Evolutionary conservation across 164 flowering plant species (phyloP).

Genomic region (Stephania yunnanensis): DNA sequence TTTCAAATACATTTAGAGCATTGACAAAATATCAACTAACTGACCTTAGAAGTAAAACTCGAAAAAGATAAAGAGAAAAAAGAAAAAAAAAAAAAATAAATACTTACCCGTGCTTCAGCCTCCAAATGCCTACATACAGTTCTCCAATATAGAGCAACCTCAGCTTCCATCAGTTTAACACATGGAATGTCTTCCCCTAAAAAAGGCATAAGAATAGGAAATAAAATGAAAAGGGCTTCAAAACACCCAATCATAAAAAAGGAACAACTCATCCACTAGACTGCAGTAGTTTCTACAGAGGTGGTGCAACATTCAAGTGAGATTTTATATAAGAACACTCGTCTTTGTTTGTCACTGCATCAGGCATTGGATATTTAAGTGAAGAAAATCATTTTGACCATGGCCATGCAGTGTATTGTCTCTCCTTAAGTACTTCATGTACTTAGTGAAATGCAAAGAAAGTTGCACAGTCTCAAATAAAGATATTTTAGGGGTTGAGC

Average conservation of each 20-base stretch:
- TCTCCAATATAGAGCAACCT: slow-evolving; percentile 88
- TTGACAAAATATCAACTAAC: not conserved
- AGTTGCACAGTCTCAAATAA: not conserved
- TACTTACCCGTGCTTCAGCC: slow-evolving; percentile 70
- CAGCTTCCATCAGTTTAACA: slow-evolving; percentile 71
- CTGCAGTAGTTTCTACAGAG: not conserved
- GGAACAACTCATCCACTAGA: not conserved
- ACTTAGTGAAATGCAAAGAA: not conserved
- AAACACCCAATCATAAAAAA: not conserved
- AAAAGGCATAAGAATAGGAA: not conserved
- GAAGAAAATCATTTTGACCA: not conserved
- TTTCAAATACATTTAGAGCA: not conserved
- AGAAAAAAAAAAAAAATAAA: not conserved
- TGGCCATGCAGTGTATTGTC: not conserved
- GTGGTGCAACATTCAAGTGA: not conserved
- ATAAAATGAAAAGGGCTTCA: not conserved
- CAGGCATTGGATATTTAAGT: not conserved
- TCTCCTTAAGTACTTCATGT: not conserved
- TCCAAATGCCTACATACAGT: slow-evolving; percentile 64
- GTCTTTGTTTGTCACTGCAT: not conserved
- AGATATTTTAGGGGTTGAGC: not conserved
- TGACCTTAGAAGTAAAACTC: not conserved
- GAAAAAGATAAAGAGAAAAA: not conserved
- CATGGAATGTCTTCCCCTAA: slow-evolving; percentile 25
- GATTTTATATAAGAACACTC: not conserved